Evolutionary conservation across 2,329 filamentous ascomycete species (phyloP).

Genomic region (Colletotrichum cuscutae): DNA sequence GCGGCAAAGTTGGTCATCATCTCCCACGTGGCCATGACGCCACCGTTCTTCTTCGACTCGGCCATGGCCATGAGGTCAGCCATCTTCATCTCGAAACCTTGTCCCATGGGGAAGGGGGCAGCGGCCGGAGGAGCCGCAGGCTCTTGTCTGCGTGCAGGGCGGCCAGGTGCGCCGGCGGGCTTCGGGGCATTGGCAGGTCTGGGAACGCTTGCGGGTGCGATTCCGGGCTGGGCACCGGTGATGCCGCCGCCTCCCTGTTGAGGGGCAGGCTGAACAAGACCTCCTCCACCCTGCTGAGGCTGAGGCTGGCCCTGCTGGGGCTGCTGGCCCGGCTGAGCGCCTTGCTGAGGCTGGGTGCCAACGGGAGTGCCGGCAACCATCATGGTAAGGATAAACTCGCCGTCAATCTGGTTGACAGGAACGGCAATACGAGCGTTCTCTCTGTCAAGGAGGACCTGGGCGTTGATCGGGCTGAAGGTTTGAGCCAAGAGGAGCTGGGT

Average conservation of each 20-base stretch:
- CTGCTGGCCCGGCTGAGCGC: not conserved
- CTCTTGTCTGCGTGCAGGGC: not conserved
- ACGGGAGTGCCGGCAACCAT: conserved; percentile 30
- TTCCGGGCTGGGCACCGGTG: conserved; percentile 18
- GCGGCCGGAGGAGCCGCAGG: not conserved
- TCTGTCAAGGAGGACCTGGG: conserved; percentile 34
- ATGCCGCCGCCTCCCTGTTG: conserved; percentile 18
- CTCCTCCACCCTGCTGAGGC: not conserved
- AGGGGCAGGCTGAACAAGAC: not conserved
- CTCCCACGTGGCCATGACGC: conserved; percentile 25
- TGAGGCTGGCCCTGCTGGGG: conserved; percentile 11
- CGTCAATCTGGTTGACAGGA: conserved; percentile 36
- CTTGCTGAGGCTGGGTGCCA: conserved; percentile 20
- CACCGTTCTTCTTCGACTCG: conserved; percentile 19
- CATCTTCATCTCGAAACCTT: conserved; percentile 31
- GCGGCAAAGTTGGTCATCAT: conserved; percentile 23
- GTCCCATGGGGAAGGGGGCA: not conserved
- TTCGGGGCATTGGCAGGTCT: not conserved
- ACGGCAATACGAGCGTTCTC: conserved; percentile 37
- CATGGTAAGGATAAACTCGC: conserved; percentile 39
- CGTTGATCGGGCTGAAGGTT: conserved; percentile 37
- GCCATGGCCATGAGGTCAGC: conserved; percentile 27
- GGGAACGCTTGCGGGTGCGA: not conserved
- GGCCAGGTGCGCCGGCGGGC: not conserved
- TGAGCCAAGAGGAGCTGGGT: conserved; percentile 37